Percentiles rank a stretch among this genome's conserved stretches.
Evolutionary conservation across 176 grass and related monocot genomes (phyloP).

Genomic region (Cenchrus purpureus): DNA sequence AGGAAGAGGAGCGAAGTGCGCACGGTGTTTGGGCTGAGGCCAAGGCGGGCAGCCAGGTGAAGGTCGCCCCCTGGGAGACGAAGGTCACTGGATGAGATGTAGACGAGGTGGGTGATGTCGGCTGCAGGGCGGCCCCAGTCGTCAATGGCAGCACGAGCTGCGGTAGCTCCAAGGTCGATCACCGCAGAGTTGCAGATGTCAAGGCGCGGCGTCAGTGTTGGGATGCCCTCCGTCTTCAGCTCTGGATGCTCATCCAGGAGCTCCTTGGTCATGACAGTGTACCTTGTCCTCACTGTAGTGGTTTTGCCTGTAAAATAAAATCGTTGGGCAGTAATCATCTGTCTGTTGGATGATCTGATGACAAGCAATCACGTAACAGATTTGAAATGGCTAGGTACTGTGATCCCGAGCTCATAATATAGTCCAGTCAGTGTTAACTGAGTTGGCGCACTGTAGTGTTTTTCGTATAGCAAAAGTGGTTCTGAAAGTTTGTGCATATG

Average conservation of each 20-base stretch:
- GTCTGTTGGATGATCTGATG: background rate
- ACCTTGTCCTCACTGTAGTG: conserved; percentile 86
- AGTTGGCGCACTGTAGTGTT: background rate
- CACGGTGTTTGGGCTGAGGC: conserved; percentile 56
- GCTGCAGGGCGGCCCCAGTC: conserved; percentile 67
- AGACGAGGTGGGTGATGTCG: conserved; percentile 88
- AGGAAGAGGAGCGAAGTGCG: conserved; percentile 80
- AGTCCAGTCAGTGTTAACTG: conserved; percentile 9
- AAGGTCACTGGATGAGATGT: conserved; percentile 85
- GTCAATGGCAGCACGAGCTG: conserved; percentile 59
- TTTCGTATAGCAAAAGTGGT: conserved; percentile 22
- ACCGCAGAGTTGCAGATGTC: conserved; percentile 83
- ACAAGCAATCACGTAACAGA: conserved; percentile 5
- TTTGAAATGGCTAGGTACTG: background rate
- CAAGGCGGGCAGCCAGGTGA: conserved; percentile 70
- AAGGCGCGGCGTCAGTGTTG: conserved; percentile 74
- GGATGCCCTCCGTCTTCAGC: conserved; percentile 65
- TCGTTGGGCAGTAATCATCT: background rate
- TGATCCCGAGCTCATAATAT: background rate
- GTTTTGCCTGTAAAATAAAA: conserved; percentile 65
- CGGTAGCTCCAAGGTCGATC: conserved; percentile 66
- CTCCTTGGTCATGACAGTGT: conserved; percentile 86
- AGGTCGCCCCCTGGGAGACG: conserved; percentile 85
- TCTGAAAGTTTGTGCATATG: background rate
- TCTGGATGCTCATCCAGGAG: conserved; percentile 82